A percentile compares a stretch with the other conserved stretches of the same genome.
Evolutionary conservation across 1,139 yeast species (phyloP).

Genomic region (Saccharomyces hybrid): DNA sequence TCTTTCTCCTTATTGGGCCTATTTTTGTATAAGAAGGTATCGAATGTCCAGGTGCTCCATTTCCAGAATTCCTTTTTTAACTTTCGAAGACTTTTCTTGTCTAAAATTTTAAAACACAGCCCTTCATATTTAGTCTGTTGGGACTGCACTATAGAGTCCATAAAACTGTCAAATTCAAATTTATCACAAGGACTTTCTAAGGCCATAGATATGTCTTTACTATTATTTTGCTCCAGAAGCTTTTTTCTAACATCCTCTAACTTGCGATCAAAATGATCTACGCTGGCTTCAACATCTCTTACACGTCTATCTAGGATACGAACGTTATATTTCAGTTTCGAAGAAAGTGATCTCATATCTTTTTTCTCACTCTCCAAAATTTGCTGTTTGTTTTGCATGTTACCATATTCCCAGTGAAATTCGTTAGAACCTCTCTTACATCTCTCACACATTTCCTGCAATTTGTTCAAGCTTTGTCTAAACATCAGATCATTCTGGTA

Average conservation of each 20-base stretch:
- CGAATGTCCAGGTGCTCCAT: conserved; percentile 4
- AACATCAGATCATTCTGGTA: not conserved
- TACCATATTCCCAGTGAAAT: not conserved
- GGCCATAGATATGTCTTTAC: not conserved
- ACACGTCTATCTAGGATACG: conserved; percentile 3
- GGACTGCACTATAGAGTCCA: not conserved
- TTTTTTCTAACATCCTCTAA: not conserved
- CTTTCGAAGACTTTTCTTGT: conserved; percentile 1
- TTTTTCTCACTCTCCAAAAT: conserved; percentile 31
- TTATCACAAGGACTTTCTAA: not conserved
- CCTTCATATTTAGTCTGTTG: conserved; percentile 3
- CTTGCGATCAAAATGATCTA: conserved; percentile 3
- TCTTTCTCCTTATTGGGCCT: not conserved
- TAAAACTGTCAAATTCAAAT: conserved; percentile 1
- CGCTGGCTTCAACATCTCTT: conserved; percentile 3
- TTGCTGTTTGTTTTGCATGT: conserved; percentile 32
- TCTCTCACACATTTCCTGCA: not conserved
- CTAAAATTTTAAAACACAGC: conserved; percentile 1
- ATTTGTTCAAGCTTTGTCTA: not conserved
- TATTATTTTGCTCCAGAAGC: conserved; percentile 1
- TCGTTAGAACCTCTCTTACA: conserved; percentile 1
- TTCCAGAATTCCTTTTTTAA: conserved; percentile 1
- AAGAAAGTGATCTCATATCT: conserved; percentile 1
- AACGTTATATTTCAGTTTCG: conserved; percentile 2
- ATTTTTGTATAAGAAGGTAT: not conserved